Base-by-base conservation (phyloP, 179 eudicot species). In the Gypsophila paniculata region DNA sequence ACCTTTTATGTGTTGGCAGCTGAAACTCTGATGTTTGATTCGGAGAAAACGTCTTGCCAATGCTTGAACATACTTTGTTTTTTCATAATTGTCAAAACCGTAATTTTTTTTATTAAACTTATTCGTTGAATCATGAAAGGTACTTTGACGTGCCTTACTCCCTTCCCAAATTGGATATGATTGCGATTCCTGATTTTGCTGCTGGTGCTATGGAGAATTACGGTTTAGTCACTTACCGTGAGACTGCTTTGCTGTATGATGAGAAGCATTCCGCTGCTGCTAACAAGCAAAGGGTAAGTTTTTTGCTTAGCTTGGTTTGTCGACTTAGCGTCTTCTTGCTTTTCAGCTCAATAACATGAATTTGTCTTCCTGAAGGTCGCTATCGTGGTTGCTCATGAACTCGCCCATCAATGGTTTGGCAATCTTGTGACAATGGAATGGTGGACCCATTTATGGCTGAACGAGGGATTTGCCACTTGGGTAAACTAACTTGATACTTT, bases 151-250 rank as follows among this genome's bases (percentile, higher is more conserved):
- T 85, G 73, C 96, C 99, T 23, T 95, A 92, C 78, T 77, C 96
- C 51, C 85, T 95, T 46, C 99, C 99, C 71, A 95, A 95, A 73
- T 71, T 92, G 87, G 99, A 95, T 85, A 90, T 92, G 99, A 64
- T 95, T 79, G 99, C 99, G 12, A 92, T 95, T 68, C 97, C 99
- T 78, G 99, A 95, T 84, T 95, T 95, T 85, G 95, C 99, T 72
- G 91, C 93, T 76, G 99, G 97, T 67, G 99, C 99, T 22, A 95
- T 95, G 99, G 99, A 95, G 85, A 95, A 95, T 61, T 92, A 92
- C 79, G 99, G 99, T 74, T 83, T 95, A 65, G 96, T 95, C 76
- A 95, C 97, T 62, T 95, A 95, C 74, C 87, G 97, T 38, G 99
- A 95, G 78, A 90, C 90, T 60, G 97, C 96, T 82, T 85, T 95